phyloP scores from a whole-genome alignment of 345 rosid genomes.

The Eucalyptus microcorys region DNA sequence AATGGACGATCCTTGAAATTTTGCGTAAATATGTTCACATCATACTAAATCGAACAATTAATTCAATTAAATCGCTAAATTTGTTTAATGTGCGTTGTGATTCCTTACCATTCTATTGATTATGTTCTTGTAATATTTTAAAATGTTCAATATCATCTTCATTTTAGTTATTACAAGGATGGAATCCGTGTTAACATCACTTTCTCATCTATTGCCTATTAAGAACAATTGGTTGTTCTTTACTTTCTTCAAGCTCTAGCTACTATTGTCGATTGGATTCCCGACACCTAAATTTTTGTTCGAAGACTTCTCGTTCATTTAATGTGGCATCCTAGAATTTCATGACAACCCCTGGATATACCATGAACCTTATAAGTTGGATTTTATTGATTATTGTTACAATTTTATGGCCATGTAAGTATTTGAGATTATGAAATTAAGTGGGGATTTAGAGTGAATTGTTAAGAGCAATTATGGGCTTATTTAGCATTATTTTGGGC shows the following conservation, averaged over 20 bases:
- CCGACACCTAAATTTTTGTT: rapidly evolving
- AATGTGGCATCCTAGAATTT: too few relatives aligned
- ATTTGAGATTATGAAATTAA: too few relatives aligned
- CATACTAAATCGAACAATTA: neutral
- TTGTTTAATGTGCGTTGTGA: neutral
- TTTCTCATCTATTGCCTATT: rapidly evolving
- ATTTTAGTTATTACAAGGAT: neutral
- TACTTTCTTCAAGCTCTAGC: neutral
- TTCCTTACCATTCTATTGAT: neutral
- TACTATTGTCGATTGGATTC: too few relatives aligned
- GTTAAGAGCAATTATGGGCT: too few relatives aligned
- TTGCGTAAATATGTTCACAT: neutral
- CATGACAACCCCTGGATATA: too few relatives aligned
- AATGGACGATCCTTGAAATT: neutral
- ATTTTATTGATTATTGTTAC: too few relatives aligned
- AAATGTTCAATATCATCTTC: neutral
- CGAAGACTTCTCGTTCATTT: neutral
- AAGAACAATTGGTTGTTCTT: neutral
- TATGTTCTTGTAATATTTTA: neutral
- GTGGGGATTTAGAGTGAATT: too few relatives aligned
- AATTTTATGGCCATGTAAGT: too few relatives aligned
- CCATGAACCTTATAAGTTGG: too few relatives aligned
- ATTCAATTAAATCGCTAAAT: neutral
- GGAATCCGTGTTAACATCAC: neutral
- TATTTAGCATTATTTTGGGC: too few relatives aligned